These are phyloP conservation scores for Carex scoparia DNA, from an alignment of 176 grass and related monocot genomes.

Conservation along the genomic window DNA sequence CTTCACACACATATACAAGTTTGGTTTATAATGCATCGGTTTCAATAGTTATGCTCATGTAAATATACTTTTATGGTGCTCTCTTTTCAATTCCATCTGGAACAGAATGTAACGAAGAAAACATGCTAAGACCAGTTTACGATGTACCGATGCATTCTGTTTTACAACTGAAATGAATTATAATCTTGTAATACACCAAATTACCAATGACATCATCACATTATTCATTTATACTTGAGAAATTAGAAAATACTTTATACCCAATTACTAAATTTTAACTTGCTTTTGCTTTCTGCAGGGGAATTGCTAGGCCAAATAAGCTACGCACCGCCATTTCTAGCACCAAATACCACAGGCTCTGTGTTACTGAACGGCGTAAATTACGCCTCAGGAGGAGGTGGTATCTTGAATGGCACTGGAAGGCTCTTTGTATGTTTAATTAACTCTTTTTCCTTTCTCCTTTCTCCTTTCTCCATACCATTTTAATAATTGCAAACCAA, in stretches of 20 bases:
- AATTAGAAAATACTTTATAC: neutral
- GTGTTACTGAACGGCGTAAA: conserved; percentile 72
- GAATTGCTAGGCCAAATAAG: conserved; percentile 65
- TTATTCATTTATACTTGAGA: neutral
- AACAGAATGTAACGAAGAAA: too few species aligned
- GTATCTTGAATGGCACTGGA: conserved; percentile 80
- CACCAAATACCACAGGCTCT: conserved; percentile 58
- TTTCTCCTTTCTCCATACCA: neutral
- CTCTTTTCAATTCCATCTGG: too few species aligned
- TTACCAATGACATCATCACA: neutral
- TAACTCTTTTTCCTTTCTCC: neutral
- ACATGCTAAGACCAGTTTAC: too few species aligned
- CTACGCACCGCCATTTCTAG: conserved; percentile 77
- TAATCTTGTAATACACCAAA: neutral
- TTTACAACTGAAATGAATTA: neutral
- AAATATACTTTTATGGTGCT: too few species aligned
- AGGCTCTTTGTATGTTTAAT: conserved; percentile 50
- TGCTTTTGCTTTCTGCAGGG: conserved; percentile 33
- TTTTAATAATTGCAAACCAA: neutral
- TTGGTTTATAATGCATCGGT: neutral
- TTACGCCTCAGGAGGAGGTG: conserved; percentile 84
- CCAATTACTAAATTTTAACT: neutral
- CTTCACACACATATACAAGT: neutral
- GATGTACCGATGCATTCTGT: too few species aligned
- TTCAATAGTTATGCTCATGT: neutral